Evolutionary conservation across 2,329 filamentous ascomycete genomes (phyloP), one percentile per base, ranked within the genome.

Genomic region (Ophiostoma himal-ulmi): DNA sequence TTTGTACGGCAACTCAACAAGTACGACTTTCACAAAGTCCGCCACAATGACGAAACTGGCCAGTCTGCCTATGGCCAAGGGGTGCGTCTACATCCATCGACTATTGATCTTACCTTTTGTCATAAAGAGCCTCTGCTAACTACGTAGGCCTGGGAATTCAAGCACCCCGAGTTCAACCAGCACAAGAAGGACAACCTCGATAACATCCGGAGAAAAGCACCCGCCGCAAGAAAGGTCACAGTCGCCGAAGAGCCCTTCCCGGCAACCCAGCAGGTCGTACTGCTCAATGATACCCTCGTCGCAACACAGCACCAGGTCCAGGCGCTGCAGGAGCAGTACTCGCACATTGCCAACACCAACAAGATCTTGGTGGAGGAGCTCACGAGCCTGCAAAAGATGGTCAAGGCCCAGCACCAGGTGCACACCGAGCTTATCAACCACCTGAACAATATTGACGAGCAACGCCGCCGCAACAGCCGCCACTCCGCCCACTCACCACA

Each of bases 171-270:
- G 39, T 67, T 67, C 65, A 67, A 67, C 65, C 37, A 48, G 65
- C n/a, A 67, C 65, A 41, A 48, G 5, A 67, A 67, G 22, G 65
- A 97, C 78, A 95, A 93, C 65, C 84, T 99, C 67, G 95, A 99
- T 77, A 98, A 97, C 75, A 99, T 99, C 77, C 89, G 93, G 76
- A 87, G 95, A 75, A 99, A 99, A 81, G 94, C 95, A 2, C 95
- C 95, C 0, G 93, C 94, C 1, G 92, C 94, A 3, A 85, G 94
- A 74, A 98, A 97, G 78, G 78, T 83, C 8, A 73, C 72, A 74
- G 81, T 82, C 13, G 78, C 83, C 22, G 90, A 89, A 70, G 93
- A 97, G 69, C 85, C 91, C 65, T 89, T 91, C 70, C 88, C 92
- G 34, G 91, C 93, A 1, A 90, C 89, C 34, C 93, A 96, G 78